phyloP scores from a whole-genome alignment of 106 monocot species.

The Dioscorea dumetorum region DNA sequence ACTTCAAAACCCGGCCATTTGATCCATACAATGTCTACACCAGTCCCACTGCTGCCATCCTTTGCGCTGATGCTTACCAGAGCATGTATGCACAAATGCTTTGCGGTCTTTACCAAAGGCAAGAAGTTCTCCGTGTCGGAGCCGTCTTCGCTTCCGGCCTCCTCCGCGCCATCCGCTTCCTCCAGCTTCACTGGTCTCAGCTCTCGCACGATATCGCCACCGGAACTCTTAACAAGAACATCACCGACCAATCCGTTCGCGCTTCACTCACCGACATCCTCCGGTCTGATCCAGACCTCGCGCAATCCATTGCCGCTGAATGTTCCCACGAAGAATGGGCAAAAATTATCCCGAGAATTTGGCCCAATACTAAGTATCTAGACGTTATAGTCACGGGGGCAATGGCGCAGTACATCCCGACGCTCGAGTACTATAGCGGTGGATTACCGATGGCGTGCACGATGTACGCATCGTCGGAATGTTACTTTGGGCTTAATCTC shows the following conservation, averaged over 20 bases:
- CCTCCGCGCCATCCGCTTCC: constrained; percentile 22
- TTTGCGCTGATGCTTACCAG: constrained; percentile 40
- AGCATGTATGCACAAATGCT: constrained; percentile 62
- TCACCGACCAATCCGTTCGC: neutral
- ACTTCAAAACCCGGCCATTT: constrained; percentile 22
- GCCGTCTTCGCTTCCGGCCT: constrained; percentile 56
- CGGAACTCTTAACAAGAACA: neutral
- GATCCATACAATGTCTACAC: constrained; percentile 41
- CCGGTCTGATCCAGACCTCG: neutral
- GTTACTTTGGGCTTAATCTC: constrained; percentile 2
- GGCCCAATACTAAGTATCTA: constrained; percentile 4
- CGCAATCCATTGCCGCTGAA: neutral
- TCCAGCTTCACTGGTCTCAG: constrained; percentile 16
- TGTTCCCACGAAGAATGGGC: neutral
- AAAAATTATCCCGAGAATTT: neutral
- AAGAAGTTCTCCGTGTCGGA: constrained; percentile 38
- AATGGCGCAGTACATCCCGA: constrained; percentile 5
- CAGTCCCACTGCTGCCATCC: constrained; percentile 44
- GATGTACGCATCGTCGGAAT: constrained; percentile 5
- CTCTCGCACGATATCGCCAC: constrained; percentile 12
- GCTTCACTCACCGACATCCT: neutral
- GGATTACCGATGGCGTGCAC: neutral
- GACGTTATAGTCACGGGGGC: constrained; percentile 1
- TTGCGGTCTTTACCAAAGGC: constrained; percentile 34
- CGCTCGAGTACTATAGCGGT: constrained; percentile 2